These are phyloP conservation scores for Blastocrithidia nonstop DNA, from an alignment of 208 protist species.

Conservation along the genomic window DNA sequence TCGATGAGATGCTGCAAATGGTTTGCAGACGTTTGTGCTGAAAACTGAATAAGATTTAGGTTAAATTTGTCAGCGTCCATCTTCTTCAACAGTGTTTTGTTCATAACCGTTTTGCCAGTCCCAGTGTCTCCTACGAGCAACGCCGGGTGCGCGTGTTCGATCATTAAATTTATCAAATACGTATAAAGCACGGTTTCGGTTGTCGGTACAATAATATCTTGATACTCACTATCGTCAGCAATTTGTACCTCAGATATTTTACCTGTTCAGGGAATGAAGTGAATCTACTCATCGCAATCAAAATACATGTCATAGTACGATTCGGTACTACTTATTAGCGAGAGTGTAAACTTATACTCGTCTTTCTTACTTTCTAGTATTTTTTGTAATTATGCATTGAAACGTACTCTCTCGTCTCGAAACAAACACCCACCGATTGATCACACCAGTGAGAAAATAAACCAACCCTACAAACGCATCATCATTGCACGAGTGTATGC, in stretches of 20 bases:
- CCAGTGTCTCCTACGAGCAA: constrained; percentile 91
- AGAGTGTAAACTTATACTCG: constrained; percentile 57
- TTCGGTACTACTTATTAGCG: constrained; percentile 45
- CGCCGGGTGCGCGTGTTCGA: constrained; percentile 57
- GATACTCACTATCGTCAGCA: constrained; percentile 72
- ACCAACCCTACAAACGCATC: constrained; percentile 81
- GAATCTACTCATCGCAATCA: constrained; percentile 30
- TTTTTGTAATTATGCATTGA: constrained; percentile 72
- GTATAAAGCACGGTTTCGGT: constrained; percentile 87
- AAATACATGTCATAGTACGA: constrained; percentile 80
- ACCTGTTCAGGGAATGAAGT: constrained; percentile 69
- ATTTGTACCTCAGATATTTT: constrained; percentile 73
- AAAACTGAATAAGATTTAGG: constrained; percentile 90
- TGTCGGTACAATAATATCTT: constrained; percentile 91
- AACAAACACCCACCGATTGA: constrained; percentile 84
- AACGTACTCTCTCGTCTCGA: constrained; percentile 44
- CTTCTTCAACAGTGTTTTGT: constrained; percentile 75
- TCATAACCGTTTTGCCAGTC: constrained; percentile 93
- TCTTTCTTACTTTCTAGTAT: constrained; percentile 10
- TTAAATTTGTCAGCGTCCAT: constrained; percentile 70
- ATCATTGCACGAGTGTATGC: constrained; percentile 30
- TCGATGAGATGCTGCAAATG: constrained; percentile 92
- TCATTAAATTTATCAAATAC: constrained; percentile 78
- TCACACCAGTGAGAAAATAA: constrained; percentile 89
- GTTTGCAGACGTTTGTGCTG: constrained; percentile 85